Percentiles rank a stretch among this genome's conserved stretches.
Evolutionary conservation across 495 filamentous ascomycete genomes (phyloP).

Genomic region (Staphylotrichum longicolle): DNA sequence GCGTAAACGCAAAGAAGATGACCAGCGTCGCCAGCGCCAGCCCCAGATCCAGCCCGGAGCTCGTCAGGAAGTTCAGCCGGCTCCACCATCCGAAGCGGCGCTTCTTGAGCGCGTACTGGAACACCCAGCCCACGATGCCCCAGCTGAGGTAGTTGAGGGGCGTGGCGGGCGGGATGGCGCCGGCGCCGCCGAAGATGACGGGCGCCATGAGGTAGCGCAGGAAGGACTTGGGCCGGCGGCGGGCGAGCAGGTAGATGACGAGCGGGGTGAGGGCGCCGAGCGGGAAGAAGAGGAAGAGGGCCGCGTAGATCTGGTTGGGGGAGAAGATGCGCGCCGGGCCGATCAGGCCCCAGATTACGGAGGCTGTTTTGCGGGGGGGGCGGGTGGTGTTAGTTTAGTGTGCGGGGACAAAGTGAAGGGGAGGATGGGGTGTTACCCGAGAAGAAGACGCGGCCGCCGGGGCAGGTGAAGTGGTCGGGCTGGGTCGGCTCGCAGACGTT

Average conservation of each 20-base stretch:
- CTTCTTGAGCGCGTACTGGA: constrained; percentile 60
- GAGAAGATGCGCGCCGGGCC: constrained; percentile 66
- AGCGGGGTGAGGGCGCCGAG: constrained; percentile 57
- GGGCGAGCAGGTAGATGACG: constrained; percentile 55
- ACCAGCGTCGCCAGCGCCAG: constrained; percentile 61
- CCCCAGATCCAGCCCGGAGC: constrained; percentile 59
- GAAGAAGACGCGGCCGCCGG: constrained; percentile 66
- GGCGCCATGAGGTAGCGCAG: constrained; percentile 62
- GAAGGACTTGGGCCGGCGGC: constrained; percentile 51
- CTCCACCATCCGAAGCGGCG: constrained; percentile 65
- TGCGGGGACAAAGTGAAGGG: not conserved
- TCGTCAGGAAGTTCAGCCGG: constrained; percentile 61
- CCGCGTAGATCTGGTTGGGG: constrained; percentile 64
- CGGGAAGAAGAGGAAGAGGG: constrained; percentile 63
- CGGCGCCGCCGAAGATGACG: constrained; percentile 65
- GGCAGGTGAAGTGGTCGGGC: constrained; percentile 64
- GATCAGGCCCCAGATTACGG: constrained; percentile 68
- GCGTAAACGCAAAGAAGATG: constrained; percentile 59
- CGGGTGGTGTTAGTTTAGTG: not conserved
- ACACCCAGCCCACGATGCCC: constrained; percentile 64
- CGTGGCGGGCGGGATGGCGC: constrained; percentile 62
- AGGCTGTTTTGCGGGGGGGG: constrained; percentile 36
- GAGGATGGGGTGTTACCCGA: constrained; percentile 40
- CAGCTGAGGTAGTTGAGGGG: constrained; percentile 68
- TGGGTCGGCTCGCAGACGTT: constrained; percentile 61